Evolutionary conservation across 2,329 filamentous ascomycete species (phyloP).

Genomic region (Nectriaceae sp.): DNA sequence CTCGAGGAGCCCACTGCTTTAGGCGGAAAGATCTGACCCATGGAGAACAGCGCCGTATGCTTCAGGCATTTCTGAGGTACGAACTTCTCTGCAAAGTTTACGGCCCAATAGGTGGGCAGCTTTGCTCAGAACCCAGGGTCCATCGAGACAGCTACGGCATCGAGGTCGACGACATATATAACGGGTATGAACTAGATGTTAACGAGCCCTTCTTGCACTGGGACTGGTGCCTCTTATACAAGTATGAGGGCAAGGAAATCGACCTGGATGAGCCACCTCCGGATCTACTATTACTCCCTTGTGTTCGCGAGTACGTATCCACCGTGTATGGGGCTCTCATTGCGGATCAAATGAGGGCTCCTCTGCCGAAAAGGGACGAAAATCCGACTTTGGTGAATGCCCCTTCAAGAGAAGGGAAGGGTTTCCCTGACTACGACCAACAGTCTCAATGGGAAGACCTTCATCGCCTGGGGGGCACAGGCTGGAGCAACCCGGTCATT

Average conservation of each 20-base stretch:
- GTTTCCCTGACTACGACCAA: neutral
- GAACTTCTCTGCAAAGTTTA: slow-evolving; percentile 9
- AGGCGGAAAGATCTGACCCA: neutral
- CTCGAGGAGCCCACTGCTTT: neutral
- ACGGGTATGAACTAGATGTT: slow-evolving; percentile 1
- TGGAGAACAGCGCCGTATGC: neutral
- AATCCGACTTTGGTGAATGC: neutral
- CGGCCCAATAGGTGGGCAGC: neutral
- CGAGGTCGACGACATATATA: too few relatives aligned
- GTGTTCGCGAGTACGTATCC: slow-evolving; percentile 5
- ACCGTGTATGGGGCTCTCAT: slow-evolving; percentile 5
- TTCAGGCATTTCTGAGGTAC: slow-evolving; percentile 5
- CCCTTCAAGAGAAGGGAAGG: neutral
- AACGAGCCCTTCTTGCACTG: too few relatives aligned
- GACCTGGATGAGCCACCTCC: too few relatives aligned
- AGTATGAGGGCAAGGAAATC: slow-evolving; percentile 2
- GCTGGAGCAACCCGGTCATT: slow-evolving; percentile 1
- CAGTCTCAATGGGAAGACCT: neutral
- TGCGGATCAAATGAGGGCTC: neutral
- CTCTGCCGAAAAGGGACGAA: neutral
- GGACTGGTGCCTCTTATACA: slow-evolving; percentile 3
- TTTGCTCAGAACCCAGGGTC: neutral
- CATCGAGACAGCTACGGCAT: too few relatives aligned
- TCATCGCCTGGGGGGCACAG: neutral
- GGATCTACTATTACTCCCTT: slow-evolving; percentile 1